Evolutionary conservation across 345 rosid genomes (phyloP).

Genomic region (Citrus hindsii): DNA sequence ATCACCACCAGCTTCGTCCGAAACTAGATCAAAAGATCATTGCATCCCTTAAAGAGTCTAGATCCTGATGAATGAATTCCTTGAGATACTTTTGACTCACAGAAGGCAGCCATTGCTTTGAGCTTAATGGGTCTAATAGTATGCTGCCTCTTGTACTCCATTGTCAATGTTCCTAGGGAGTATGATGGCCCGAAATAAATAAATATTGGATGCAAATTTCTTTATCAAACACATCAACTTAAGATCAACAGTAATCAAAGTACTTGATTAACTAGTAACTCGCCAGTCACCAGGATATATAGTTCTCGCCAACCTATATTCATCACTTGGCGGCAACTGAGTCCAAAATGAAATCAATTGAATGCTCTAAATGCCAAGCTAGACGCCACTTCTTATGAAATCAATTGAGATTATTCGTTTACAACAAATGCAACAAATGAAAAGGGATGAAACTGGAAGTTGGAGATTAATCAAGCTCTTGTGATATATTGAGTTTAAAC

Average conservation of each 20-base stretch:
- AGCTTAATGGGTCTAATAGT: conserved; percentile 19
- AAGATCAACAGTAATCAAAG: too few species aligned
- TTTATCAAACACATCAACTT: too few species aligned
- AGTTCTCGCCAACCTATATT: conserved; percentile 22
- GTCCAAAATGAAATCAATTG: conserved; percentile 24
- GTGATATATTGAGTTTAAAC: too few species aligned
- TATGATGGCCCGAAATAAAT: conserved; percentile 28
- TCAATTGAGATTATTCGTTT: too few species aligned
- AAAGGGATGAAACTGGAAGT: too few species aligned
- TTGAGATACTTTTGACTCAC: conserved; percentile 3
- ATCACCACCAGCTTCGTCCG: conserved; percentile 8
- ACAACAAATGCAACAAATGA: too few species aligned
- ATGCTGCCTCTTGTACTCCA: conserved; percentile 30
- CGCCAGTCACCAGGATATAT: too few species aligned
- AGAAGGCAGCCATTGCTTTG: conserved; percentile 29
- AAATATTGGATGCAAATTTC: too few species aligned
- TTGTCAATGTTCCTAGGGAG: conserved; percentile 29
- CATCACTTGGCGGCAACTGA: conserved; percentile 31
- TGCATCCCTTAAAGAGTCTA: conserved; percentile 21
- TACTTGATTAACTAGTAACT: too few species aligned
- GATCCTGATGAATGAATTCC: conserved; percentile 5
- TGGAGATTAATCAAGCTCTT: too few species aligned
- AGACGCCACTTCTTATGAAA: conserved; percentile 65
- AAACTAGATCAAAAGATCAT: conserved; percentile 18
- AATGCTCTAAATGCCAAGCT: conserved; percentile 58